Conservation (phyloP, 768 basidiomycete genomes). For the Dentipellis sp. region DNA sequence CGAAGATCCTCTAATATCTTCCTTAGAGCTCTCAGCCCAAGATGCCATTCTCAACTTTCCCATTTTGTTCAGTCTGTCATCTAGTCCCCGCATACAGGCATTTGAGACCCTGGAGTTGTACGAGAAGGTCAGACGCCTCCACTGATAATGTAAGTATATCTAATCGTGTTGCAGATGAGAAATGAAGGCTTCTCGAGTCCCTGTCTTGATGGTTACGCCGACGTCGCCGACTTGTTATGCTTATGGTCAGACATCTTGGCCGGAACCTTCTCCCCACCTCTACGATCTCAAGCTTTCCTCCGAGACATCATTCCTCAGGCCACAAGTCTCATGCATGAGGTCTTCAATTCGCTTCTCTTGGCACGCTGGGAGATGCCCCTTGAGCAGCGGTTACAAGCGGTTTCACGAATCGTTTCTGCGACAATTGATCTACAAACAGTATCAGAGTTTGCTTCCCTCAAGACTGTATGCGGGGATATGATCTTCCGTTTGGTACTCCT, state of each 20-base stretch:
- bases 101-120: not conserved
- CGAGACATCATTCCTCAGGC: conserved; percentile 36
- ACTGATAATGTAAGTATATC: not conserved
- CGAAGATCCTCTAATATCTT: not conserved
- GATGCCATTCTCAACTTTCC: not conserved
- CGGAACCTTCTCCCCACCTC: conserved; percentile 30
- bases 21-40: not conserved
- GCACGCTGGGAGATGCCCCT: conserved; percentile 26
- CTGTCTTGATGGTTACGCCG: conserved; percentile 18
- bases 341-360: conserved; percentile 37
- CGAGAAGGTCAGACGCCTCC: not conserved
- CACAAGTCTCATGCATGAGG: conserved; percentile 28
- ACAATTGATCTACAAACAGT: conserved; percentile 9
- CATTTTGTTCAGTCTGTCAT: not conserved
- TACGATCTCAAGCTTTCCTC: conserved; percentile 41
- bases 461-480: conserved; percentile 5
- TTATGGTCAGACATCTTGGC: conserved; percentile 36
- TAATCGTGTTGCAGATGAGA: not conserved
- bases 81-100: not conserved
- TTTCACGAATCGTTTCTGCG: conserved; percentile 29
- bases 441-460: not conserved
- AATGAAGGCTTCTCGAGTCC: conserved; percentile 18
- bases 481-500: conserved; percentile 8
- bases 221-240: conserved; percentile 38
- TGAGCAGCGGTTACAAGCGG: conserved; percentile 26